These are phyloP conservation scores for Yamadazyma jaroonii DNA, from an alignment of 1,139 yeast species.

Conservation along the genomic window DNA sequence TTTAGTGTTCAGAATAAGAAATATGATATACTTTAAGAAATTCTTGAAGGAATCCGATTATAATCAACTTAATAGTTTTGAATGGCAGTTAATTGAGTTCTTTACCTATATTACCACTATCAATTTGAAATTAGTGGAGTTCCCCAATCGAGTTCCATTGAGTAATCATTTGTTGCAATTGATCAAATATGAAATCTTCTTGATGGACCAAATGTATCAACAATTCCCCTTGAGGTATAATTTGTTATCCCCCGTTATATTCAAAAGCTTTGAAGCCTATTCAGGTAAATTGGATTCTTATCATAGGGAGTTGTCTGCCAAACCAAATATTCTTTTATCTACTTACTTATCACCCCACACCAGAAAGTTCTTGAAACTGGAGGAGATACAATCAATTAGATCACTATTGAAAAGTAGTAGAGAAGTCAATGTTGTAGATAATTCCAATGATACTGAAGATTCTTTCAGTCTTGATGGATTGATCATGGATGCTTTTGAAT, in stretches of 20 bases:
- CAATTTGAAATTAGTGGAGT: constrained; percentile 8
- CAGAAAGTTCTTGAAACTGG: constrained; percentile 21
- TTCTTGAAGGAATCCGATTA: constrained; percentile 1
- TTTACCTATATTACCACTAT: constrained; percentile 10
- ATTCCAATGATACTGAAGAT: constrained; percentile 8
- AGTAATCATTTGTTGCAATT: constrained; percentile 9
- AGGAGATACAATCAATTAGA: constrained; percentile 17
- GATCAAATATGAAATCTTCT: constrained; percentile 12
- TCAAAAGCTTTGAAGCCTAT: constrained; percentile 11
- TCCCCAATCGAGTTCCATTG: constrained; percentile 1
- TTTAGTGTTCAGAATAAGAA: constrained; percentile 4
- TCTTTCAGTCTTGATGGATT: constrained; percentile 20
- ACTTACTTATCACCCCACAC: constrained; percentile 28
- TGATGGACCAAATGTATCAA: constrained; percentile 12
- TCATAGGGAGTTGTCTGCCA: constrained; percentile 11
- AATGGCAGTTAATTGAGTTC: constrained; percentile 16
- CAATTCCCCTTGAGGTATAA: constrained; percentile 10
- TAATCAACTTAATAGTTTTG: constrained; percentile 7
- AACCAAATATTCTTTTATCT: constrained; percentile 18
- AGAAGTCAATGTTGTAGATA: background rate
- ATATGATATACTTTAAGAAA: constrained; percentile 4
- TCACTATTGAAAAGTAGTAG: constrained; percentile 1
- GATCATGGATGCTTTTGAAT: constrained; percentile 25
- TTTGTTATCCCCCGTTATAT: constrained; percentile 10
- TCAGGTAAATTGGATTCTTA: constrained; percentile 9